phyloP scores from a whole-genome alignment of 371 early-diverging fungal genomes.

The Mucor indicus region DNA sequence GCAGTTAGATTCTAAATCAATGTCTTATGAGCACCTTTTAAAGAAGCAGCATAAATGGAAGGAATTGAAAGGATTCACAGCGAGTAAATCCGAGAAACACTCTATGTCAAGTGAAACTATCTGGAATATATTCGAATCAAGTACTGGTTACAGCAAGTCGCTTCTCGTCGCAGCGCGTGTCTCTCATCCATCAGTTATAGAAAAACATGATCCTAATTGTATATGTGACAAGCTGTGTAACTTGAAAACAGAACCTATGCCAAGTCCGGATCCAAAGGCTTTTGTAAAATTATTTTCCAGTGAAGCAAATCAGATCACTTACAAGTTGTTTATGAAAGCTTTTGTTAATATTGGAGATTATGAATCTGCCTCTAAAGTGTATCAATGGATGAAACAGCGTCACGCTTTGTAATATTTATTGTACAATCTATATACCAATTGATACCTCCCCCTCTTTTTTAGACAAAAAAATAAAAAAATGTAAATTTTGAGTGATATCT shows the following conservation, averaged over 20 bases:
- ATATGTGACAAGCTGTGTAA: neutral
- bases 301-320: constrained; percentile 28
- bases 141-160: constrained; percentile 16
- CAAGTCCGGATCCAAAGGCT: neutral
- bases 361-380: constrained; percentile 19
- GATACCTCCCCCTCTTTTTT: neutral
- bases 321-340: constrained; percentile 38
- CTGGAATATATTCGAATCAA: constrained; percentile 37
- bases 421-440: constrained; percentile 4
- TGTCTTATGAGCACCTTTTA: constrained; percentile 3
- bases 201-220: neutral
- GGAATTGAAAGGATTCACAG: constrained; percentile 2
- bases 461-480: no score
- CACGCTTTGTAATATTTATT: neutral
- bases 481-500: no score
- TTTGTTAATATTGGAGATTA: constrained; percentile 26
- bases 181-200: neutral
- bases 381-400: constrained; percentile 6
- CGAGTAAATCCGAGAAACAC: neutral
- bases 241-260: neutral
- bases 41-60: constrained; percentile 17
- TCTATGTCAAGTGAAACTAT: constrained; percentile 17
- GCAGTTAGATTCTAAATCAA: constrained; percentile 19
- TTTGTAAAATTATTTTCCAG: constrained; percentile 12
- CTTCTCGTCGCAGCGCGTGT: neutral